Evolutionary conservation across 2,329 filamentous ascomycete species (phyloP), one percentile per base, ranked within the genome.

Genomic region (Mycosphaerella sp.): DNA sequence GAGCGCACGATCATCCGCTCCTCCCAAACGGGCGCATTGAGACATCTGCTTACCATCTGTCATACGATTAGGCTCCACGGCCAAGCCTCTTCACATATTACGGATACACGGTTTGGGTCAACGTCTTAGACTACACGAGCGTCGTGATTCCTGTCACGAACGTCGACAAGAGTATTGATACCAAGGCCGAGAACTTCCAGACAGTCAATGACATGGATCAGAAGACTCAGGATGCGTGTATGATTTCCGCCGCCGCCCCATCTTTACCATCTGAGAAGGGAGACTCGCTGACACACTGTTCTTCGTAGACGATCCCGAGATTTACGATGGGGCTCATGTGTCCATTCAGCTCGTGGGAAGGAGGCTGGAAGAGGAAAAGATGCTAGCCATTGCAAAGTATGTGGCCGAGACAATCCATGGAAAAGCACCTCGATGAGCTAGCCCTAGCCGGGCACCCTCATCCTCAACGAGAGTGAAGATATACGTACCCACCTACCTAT

Each of bases 51-150:
- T 38, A 38, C 34, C 26, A 29, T 29, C 26, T 29, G 26, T 38
- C 12, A 38, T 1, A 38, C 34, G 10, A 29, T 29, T 9, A 38
- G 34, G 34, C 48, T 8, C 73, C 75, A 0, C 70, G 76, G 39
- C 77, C 73, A 0, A 70, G 71, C 8, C 72, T 74, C 52, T 82
- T 74, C 62, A 72, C 70, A 12, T 73, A 76, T 58, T 70, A 74
- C 53, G 76, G 72, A 43, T 78, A 78, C 55, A 70, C 69, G 1
- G 60, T 62, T 1, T 74, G 61, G 59, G 71, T 81, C 43, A 84
- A 84, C 59, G 45, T 80, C 14, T 59, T 83, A 14, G 80, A 84
- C 62, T 83, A 83, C 54, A 79, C 76, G 1, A 71, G 70, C 32
- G 74, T 76, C 0, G 73, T 78, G 1, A 71, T 84, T 14, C 81